Evolutionary conservation across 495 filamentous ascomycete genomes (phyloP), one percentile per base, ranked within the genome.

Genomic region (Neurospora sp.): DNA sequence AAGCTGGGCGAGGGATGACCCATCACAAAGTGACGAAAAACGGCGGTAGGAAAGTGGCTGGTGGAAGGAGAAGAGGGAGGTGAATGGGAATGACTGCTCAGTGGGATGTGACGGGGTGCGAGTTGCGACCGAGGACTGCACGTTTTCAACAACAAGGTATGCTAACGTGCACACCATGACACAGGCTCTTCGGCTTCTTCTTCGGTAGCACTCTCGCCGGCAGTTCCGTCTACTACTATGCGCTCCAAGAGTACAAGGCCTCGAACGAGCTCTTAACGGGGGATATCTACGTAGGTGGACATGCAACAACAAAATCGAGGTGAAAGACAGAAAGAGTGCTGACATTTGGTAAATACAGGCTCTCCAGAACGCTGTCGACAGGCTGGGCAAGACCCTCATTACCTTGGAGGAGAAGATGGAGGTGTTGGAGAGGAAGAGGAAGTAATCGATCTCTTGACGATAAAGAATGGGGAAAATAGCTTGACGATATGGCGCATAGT

Each of bases 221-320:
- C 77, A 89, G 85, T 40, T 90, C 87, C 45, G 90, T 97, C 74
- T 98, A 97, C 83, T 93, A 92, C 80, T 98, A 98, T 79, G 87
- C 96, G 74, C 81, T 98, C 72, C 90, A 93, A 78, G 94, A 99
- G 81, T 98, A 98, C 82, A 91, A 93, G 81, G 86, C 96, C 44
- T 92, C 94, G 71, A 99, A 98, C 82, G 93, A 97, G 83, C 87
- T 97, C 79, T 83, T 99, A 82, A 96, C 92, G 61, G 93, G 97
- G 83, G 96, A 99, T 85, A 97, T 99, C 81, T 92, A 92, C 83
- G 96, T 98, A 89, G 79, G 93, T 82, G 83, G 38, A 40, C 12
- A 22, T 27, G 48, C 8, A 40, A 40, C 65, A 40, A 45, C 27
- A 17, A 16, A 37, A n/a, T 69, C 7, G 16, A 14, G 20, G 8